Base-by-base conservation (phyloP, 2,329 filamentous ascomycete species). In the Hypomyces rosellus region DNA sequence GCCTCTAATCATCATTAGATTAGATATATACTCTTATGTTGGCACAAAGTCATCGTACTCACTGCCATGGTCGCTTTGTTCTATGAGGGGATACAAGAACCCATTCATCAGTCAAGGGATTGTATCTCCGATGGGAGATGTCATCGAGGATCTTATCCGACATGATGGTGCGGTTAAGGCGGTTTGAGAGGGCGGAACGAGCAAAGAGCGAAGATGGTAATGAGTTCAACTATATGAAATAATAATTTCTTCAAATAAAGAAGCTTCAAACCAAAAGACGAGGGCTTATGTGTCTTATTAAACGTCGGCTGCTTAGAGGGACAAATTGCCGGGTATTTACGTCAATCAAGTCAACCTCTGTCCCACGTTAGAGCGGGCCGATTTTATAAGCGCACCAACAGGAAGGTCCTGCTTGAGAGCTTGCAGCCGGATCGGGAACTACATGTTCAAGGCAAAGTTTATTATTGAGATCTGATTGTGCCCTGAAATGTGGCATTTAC, bases 21-120 rank as follows among this genome's bases (percentile, higher is more conserved):
- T 12, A 44, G 15, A 25, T 38, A 50, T 5, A 55, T 34, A 20
- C 12, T 13, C 2, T 22, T 12, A 33, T 22, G 15, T 38, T 14
- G 1, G 5, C 5, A 9, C 25, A 30, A 30, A 30, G 6, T 30
- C 25, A 30, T 30, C 37, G 15, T 14, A 75, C 88, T 80, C 75
- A 95, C 89, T 96, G 93, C 93, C 93, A 99, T 63, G 93, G 93
- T 57, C 93, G 81, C 80, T 97, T 97, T 48, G 91, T 97, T 49
- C 93, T 79, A 70, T 99, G 93, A 54, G 93, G 93, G 14, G 93
- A 97, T 13, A 99, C 93, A 36, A 99, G 80, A 54, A 99, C 80
- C 86, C 91, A 95, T 55, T 86, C 89, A 54, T 89, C 90, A 57
- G 88, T 86, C 55, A 99, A 77, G 48, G 89, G 88, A 67, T 99